Conservation (phyloP, 306 rosid species). For the Oxytropis ochrocephala region DNA sequence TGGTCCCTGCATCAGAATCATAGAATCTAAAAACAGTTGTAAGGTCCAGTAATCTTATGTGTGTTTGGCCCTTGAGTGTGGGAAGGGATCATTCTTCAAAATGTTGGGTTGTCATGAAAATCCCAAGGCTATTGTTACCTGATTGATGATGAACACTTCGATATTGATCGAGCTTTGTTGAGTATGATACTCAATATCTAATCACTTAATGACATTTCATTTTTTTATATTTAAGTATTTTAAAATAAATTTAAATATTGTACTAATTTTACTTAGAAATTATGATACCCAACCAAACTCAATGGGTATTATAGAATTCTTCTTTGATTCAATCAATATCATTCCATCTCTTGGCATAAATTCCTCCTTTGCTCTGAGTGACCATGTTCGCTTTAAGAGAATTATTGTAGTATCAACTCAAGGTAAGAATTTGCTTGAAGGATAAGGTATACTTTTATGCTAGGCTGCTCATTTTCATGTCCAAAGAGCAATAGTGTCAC, state of each 20-base stretch:
- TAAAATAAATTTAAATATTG: no score
- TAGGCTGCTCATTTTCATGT: not conserved
- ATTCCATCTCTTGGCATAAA: conserved; percentile 20
- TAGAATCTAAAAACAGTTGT: conserved; percentile 30
- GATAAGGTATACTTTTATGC: conserved; percentile 10
- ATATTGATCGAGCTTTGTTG: no score
- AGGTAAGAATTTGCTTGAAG: conserved; percentile 11
- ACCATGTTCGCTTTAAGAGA: conserved; percentile 1
- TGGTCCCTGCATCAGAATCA: conserved; percentile 51
- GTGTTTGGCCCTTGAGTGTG: conserved; percentile 8
- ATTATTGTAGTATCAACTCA: conserved; percentile 2
- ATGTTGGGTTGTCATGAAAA: not conserved
- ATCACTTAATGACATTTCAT: no score
- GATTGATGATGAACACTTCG: no score
- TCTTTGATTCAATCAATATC: not conserved
- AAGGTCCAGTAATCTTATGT: not conserved
- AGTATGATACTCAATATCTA: no score
- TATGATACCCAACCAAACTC: no score
- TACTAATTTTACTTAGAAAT: no score
- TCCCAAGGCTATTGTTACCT: not conserved
- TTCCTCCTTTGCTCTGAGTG: conserved; percentile 13
- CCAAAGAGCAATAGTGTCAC: no score
- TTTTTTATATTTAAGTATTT: no score
- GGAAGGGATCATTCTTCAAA: conserved; percentile 26
- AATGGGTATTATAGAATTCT: not conserved